Evolutionary conservation across 1,284 basidiomycete genomes (phyloP), one percentile per base, ranked within the genome.

Genomic region (Tremellales sp.): DNA sequence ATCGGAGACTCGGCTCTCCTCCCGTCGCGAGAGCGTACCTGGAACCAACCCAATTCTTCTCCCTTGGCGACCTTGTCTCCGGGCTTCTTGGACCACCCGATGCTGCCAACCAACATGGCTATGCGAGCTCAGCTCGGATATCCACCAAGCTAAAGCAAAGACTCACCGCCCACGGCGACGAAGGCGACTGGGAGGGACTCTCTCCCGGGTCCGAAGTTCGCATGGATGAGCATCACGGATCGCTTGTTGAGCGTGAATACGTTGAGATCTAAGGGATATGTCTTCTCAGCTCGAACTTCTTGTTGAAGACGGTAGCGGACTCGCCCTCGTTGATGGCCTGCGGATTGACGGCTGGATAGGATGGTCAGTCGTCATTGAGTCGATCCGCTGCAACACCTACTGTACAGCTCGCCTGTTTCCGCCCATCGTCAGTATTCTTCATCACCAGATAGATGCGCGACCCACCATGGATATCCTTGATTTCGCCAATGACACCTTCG

Each of bases 321-420:
- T 53, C 22, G 65, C 67, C 55, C 67, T 83, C 82, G 57, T 86
- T 88, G 50, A 92, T 78, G 0, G 86, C 87, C 67, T 88, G 85
- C 0, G 88, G 88, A 61, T 72, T 72, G 16, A 71, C 70, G 21
- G 70, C 67, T 67, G 14, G 13, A 27, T 21, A 13, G 46, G 22
- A 16, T 2, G 24, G 27, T 48, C 9, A 51, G 51, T 38, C 22
- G 16, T 9, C 43, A 14, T 25, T 28, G 16, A 22, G 1, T 5
- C 14, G 28, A 5, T 1, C 36, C 9, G 5, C 10, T 14, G 19
- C 29, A 14, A 21, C 10, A 53, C 66, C 47, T 40, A 70, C 69
- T 65, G 56, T 74, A 73, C 21, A 73, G 54, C 19, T 56, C 52
- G 24, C 54, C 63, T 62, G 43, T 44, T 36, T 32, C 9, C 19